Percentiles rank a stretch among this genome's conserved stretches.
Conservation (phyloP, 139 green algal species). For the Haematococcus lacustris region DNA sequence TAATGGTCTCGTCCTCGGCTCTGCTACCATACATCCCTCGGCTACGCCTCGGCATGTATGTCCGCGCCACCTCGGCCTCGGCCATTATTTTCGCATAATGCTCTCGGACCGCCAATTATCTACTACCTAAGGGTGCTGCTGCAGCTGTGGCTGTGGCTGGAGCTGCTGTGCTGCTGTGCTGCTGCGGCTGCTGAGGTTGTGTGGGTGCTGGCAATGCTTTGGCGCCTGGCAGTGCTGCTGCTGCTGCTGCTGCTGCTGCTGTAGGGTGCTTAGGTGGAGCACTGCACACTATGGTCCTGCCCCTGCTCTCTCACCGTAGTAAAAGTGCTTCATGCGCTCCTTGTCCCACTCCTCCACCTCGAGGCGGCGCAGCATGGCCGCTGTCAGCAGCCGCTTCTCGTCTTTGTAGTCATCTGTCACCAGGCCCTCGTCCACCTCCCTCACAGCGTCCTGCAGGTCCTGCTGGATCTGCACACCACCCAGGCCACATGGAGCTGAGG, state of each 20-base stretch:
- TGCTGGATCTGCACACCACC: conserved; percentile 18
- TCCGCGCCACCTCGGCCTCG: no score
- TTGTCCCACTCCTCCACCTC: conserved; percentile 65
- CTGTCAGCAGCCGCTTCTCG: conserved; percentile 38
- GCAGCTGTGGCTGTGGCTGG: no score
- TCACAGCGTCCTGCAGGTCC: conserved; percentile 28
- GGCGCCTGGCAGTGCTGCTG: conserved; percentile 19
- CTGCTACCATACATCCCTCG: no score
- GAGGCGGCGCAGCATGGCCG: conserved; percentile 40
- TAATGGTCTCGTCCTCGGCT: no score
- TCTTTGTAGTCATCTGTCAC: conserved; percentile 35
- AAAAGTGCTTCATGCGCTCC: conserved; percentile 51
- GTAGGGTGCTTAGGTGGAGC: no score
- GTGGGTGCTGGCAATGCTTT: not conserved
- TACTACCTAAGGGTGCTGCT: no score
- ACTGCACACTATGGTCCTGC: not conserved
- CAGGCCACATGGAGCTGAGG: not conserved
- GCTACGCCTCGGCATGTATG: no score
- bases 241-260: no score
- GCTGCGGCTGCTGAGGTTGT: no score
- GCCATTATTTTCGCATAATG: no score
- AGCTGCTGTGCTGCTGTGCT: no score
- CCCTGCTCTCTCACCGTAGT: conserved; percentile 26
- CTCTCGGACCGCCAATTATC: no score
- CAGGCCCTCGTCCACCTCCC: conserved; percentile 40